phyloP scores from a whole-genome alignment of 2,329 filamentous ascomycete genomes.

The Xylariaceae sp. region DNA sequence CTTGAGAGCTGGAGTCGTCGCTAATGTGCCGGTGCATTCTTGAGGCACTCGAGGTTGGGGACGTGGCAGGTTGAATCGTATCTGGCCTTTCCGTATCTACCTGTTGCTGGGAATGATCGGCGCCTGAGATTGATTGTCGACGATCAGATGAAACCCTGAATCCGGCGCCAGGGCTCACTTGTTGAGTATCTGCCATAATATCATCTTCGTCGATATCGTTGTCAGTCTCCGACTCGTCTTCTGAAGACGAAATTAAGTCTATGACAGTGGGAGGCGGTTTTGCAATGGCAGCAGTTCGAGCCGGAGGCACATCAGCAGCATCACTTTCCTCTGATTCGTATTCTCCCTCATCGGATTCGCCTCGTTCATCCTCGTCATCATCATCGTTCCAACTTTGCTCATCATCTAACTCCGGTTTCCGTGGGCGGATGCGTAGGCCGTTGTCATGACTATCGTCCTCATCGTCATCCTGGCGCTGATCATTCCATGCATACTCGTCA shows the following conservation, averaged over 20 bases:
- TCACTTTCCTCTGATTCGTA: conserved; percentile 12
- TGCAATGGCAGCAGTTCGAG: conserved; percentile 6
- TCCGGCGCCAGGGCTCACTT: conserved; percentile 1
- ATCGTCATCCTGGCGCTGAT: conserved; percentile 29
- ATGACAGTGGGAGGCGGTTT: conserved; percentile 16
- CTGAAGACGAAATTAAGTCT: conserved; percentile 25
- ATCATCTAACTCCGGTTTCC: conserved; percentile 31
- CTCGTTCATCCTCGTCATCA: conserved; percentile 13
- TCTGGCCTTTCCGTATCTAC: conserved; percentile 5
- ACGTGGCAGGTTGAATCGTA: conserved; percentile 7
- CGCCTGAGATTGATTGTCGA: not conserved
- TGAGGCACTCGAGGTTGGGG: conserved; percentile 1
- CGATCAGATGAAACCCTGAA: conserved; percentile 1
- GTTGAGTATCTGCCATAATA: not conserved
- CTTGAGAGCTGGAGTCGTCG: not conserved
- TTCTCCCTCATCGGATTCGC: conserved; percentile 8
- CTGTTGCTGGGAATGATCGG: not conserved
- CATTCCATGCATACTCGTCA: conserved; percentile 32
- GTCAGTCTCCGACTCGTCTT: conserved; percentile 21
- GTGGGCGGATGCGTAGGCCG: conserved; percentile 22
- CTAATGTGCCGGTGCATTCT: not conserved
- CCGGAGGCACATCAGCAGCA: not conserved
- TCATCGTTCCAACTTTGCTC: conserved; percentile 26
- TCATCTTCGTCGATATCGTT: conserved; percentile 6
- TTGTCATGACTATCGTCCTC: conserved; percentile 32